Base-by-base conservation (phyloP, 495 filamentous ascomycete genomes). In the Aspergillus baeticus region DNA sequence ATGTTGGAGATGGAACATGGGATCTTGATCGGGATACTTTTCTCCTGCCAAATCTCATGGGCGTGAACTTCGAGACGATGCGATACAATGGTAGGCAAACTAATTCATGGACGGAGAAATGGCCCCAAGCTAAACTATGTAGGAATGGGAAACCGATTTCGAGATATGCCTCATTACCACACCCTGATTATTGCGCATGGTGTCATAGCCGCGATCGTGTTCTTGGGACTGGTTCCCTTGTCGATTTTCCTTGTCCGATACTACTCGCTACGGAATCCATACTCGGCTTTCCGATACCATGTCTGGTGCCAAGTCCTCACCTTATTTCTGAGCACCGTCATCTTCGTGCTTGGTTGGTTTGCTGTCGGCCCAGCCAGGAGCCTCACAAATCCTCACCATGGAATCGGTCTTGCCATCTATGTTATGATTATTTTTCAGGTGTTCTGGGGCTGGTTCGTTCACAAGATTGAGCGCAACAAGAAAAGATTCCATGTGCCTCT, bases 101-200 rank as follows among this genome's bases (percentile, higher is more conserved):
- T 23, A 34, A 37, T 41, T 49, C 20, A 17, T 26, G 6, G 23
- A 18, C 54, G 23, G 5, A 20, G 23, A 6, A 20, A 20, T 39
- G 5, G 14, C 22, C 31, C 0, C 41, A 33, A 34, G 43, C 52
- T 58, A 45, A 59, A 48, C 48, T 17, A 55, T 34, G n/a, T 51
- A 94, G 91, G 91, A 59, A 96, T 96, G 91, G 92, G 87, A 45
- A 96, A 95, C 64, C 84, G 92, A 51, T 96, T 96, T 67, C 77
- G 82, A 34, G 83, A 85, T 50, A 70, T 92, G 69, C 64, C 84
- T 6, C 77, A 86, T 63, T 98, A 98, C 68, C 86, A 91, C 59
- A 76, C 68, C 51, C 77, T 98, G 35, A 89, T 98, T 45, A 77
- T 83, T 44, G 89, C 85, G 22, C 94, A 98, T 73, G 95, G 85